Base-by-base conservation (phyloP, 768 basidiomycete genomes). In the Leucocoprinus leucothites region DNA sequence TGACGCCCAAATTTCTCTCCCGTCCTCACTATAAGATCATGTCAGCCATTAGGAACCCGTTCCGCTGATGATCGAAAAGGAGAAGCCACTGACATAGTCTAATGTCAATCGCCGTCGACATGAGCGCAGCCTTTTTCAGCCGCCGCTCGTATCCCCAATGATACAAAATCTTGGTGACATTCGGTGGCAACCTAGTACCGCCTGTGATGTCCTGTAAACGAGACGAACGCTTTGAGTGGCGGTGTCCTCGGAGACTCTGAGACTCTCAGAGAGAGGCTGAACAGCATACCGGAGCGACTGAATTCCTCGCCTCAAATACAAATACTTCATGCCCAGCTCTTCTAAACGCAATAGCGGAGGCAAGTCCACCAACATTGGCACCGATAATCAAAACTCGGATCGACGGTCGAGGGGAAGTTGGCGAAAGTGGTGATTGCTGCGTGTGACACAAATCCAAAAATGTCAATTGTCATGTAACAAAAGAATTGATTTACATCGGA, bases 261-360 rank as follows among this genome's bases (percentile, higher is more conserved):
- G 26, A n/a, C 31, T 31, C 14, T n/a, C 13, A 36, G 0, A 21
- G 41, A 3, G n/a, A 31, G 9, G 24, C 7, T 48, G 35, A 34
- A 38, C 35, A 7, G 7, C 48, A 5, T 40, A 57, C 56, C 21
- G 51, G 48, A 19, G 56, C 43, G 14, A 51, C 45, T 2, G 25
- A 13, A 4, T 40, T 21, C 26, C 43, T 64, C 24, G 59, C 58
- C 60, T 86, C 85, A 21, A 85, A 64, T 3, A 86, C 77, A 1
- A 72, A 63, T 1, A 82, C 84, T 35, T 70, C 66, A 63, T 86
- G 85, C 3, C 85, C 85, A 16, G 76, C 75, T 53, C 78, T 71
- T 48, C 74, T 69, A 14, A 86, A 69, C 3, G 79, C 77, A 56
- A 79, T 71, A 0, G 84, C 85, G 56, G 76, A 75, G 2, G 82